Percentiles rank a stretch among this genome's conserved stretches.
phyloP scores from a whole-genome alignment of 78 protist species.

The Cavenderia fasciculata region DNA sequence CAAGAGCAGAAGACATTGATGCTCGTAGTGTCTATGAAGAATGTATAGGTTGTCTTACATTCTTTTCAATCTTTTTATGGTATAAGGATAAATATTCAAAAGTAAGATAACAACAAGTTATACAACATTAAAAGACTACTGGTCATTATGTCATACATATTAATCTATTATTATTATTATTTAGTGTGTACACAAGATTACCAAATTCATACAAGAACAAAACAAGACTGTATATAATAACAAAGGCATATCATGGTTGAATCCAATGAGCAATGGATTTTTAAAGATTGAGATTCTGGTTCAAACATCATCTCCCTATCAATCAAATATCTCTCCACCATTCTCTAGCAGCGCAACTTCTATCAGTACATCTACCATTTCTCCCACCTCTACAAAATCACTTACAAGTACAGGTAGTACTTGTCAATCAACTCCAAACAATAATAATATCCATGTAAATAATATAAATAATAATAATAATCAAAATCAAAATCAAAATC shows the following conservation, averaged over 20 bases:
- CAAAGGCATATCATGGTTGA: slow-evolving; percentile 51
- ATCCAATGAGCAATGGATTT: slow-evolving; percentile 51
- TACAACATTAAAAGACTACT: neutral
- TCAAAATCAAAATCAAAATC: too few relatives aligned
- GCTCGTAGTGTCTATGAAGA: slow-evolving; percentile 23
- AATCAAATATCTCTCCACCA: too few relatives aligned
- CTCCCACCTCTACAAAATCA: too few relatives aligned
- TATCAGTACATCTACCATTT: too few relatives aligned
- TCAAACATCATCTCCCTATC: too few relatives aligned
- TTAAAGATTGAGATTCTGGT: too few relatives aligned
- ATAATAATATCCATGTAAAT: too few relatives aligned
- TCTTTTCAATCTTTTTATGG: slow-evolving; percentile 42
- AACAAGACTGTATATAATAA: slow-evolving; percentile 46
- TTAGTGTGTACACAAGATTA: slow-evolving; percentile 30
- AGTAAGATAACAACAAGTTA: neutral
- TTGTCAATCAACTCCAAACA: too few relatives aligned
- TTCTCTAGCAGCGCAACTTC: too few relatives aligned
- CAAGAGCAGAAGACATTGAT: slow-evolving; percentile 52
- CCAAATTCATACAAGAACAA: slow-evolving; percentile 28
- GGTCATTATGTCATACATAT: neutral
- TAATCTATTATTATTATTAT: neutral
- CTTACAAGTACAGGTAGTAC: too few relatives aligned
- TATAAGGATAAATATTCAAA: slow-evolving; percentile 46
- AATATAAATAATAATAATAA: too few relatives aligned
- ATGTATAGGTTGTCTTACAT: slow-evolving; percentile 59